Base-by-base conservation (phyloP, 2,329 filamentous ascomycete genomes). In the Periglandula ipomoeae region DNA sequence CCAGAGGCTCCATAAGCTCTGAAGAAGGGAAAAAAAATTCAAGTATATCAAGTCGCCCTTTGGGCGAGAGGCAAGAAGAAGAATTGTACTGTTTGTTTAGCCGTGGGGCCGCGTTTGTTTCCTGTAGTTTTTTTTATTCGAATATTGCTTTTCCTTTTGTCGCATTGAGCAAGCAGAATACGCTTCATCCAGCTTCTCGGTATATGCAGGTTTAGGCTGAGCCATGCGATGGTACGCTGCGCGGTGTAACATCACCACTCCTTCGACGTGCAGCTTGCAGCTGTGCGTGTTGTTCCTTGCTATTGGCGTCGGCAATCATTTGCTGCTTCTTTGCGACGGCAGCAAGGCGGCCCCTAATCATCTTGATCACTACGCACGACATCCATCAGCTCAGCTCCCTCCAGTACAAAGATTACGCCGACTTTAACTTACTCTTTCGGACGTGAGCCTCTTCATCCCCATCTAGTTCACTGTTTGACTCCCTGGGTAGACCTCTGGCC, bases 371-470 rank as follows among this genome's bases (percentile, higher is more conserved):
- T 82, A 40, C 3, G 10, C 11, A 17, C 20, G 23, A 10, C 26
- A 15, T 20, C 48, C 3, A 56, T 70, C 54, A 66, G 58, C 40
- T 39, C 9, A 19, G 20, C 19, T 4, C 6, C 11, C 37, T 11
- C 19, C n/a, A 20, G 19, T 3, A 39, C 8, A 6, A 5, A 13
- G 17, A 11, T 20, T 39, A 13, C 10, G n/a, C 22, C 17, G 37
- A 13, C 19, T n/a, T n/a, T 17, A 23, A 64, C 79, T 71, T 73
- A 89, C 86, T 80, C 65, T 84, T 87, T 57, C 84, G 72, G 47
- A 90, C 82, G 47, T 82, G 79, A 58, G 84, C 78, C 59, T 86
- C 79, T 64, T 90, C 86, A 55, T 89, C 85, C 50, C 72, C 71
- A 64, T 87, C 82, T 55, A 68, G 76, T 59, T 73, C 75, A 54